A percentile compares a stretch with the other conserved stretches of the same genome.
These are phyloP conservation scores for Auriculariales sp. DNA, from an alignment of 768 basidiomycete species.

Conservation along the genomic window DNA sequence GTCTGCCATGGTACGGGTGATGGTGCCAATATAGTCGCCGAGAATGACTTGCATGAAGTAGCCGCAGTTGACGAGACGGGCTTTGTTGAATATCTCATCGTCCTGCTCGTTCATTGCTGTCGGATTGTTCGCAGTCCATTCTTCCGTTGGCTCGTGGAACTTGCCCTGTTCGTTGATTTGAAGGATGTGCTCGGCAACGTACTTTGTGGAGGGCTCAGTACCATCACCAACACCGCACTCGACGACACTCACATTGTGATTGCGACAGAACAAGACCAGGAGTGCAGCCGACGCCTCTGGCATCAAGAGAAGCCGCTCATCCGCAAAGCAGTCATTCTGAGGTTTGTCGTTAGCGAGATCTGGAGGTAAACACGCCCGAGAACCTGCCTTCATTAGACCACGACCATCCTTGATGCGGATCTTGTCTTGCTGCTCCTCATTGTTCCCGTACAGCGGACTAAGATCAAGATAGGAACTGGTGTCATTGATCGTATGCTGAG, in stretches of 20 bases:
- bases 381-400: slow-evolving; percentile 20
- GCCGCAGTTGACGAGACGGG: neutral
- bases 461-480: slow-evolving; percentile 83
- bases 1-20: slow-evolving; percentile 58
- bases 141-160: slow-evolving; percentile 37
- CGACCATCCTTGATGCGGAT: slow-evolving; percentile 41
- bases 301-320: slow-evolving; percentile 60
- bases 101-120: slow-evolving; percentile 11
- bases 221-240: neutral
- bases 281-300: slow-evolving; percentile 61
- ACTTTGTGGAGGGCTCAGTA: slow-evolving; percentile 26
- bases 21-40: slow-evolving; percentile 69
- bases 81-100: slow-evolving; percentile 23
- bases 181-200: slow-evolving; percentile 60
- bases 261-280: slow-evolving; percentile 70
- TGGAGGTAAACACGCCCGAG: neutral
- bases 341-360: slow-evolving; percentile 16
- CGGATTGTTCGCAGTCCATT: slow-evolving; percentile 16
- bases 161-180: slow-evolving; percentile 68
- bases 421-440: slow-evolving; percentile 41
- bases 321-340: slow-evolving; percentile 60
- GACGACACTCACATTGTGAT: slow-evolving; percentile 54
- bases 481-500: slow-evolving; percentile 54
- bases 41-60: slow-evolving; percentile 55
- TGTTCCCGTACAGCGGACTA: slow-evolving; percentile 67